Evolutionary conservation across 208 protist genomes (phyloP), one percentile per base, ranked within the genome.

Genomic region (Vickermania ingenoplastis): DNA sequence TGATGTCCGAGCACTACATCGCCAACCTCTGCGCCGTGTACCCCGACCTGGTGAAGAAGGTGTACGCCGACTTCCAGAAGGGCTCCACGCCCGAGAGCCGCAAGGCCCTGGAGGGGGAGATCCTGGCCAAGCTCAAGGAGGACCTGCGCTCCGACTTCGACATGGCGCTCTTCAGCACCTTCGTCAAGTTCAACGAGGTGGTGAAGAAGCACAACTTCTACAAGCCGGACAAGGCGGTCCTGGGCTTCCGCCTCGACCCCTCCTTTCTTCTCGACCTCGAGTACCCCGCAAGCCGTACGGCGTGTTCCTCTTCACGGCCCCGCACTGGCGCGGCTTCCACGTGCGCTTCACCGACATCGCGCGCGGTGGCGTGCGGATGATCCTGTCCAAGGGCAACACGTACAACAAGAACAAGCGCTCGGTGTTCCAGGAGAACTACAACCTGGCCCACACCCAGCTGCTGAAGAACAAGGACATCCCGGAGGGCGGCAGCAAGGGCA

Each of bases 401-500:
- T 97, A 97, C 79, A 67, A 71, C 61, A 81, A 81, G 55, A 98
- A 97, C 73, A 87, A 91, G 49, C 69, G 71, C 53, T 77, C 77
- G 26, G 77, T 98, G 31, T 98, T 98, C 66, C 91, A 97, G 70
- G 96, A 98, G 66, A 97, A 96, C 77, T 98, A 98, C 90, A 97
- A 97, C 77, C 91, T 98, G 23, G 97, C 97, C 48, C 67, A 76
- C 60, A 98, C 96, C 11, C 95, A 98, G 79, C 77, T 97, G 61
- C 77, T 88, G 25, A 97, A 98, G 80, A 98, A 98, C 75, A 98
- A 98, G 77, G 97, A 98, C 70, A 98, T 98, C 57, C 94, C 97
- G 25, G 97, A 98, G 70, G 92, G 91, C 63, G 96, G 96, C 48
- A 95, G 86, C 65, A 98, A 98, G 83, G 95, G 94, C 41, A 97